Conservation (phyloP, 1,139 yeast genomes). For the Yamadazyma blattariae region DNA sequence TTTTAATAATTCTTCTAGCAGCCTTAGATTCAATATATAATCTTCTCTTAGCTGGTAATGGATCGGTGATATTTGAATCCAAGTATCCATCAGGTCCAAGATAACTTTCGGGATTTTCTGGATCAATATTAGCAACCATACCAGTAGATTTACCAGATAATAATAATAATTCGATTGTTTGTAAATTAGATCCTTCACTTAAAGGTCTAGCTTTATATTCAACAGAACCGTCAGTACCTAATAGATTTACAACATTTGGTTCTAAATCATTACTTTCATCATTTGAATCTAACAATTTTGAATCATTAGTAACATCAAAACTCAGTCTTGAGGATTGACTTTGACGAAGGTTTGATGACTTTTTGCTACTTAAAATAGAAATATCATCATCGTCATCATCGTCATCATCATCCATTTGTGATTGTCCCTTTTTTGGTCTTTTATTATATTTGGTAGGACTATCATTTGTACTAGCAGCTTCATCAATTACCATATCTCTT, state of each 20-base stretch:
- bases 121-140: constrained; percentile 1
- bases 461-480: not conserved
- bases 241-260: not conserved
- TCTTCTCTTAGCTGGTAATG: constrained; percentile 22
- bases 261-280: not conserved
- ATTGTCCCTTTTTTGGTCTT: not conserved
- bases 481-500: constrained; percentile 14
- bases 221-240: not conserved
- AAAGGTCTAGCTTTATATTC: constrained; percentile 1
- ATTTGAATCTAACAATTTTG: not conserved
- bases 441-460: not conserved
- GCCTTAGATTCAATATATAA: constrained; percentile 26
- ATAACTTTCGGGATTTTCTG: not conserved
- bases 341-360: not conserved
- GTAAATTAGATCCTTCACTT: not conserved
- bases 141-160: constrained; percentile 1
- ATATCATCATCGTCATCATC: not conserved
- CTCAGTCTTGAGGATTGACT: constrained; percentile 1
- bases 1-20: constrained; percentile 23
- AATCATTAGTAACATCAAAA: not conserved
- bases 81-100: constrained; percentile 27
- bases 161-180: constrained; percentile 1
- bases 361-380: not conserved
- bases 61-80: constrained; percentile 12
- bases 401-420: constrained; percentile 10